Evolutionary conservation across 768 basidiomycete species (phyloP).

Genomic region (Podaxis rugospora): DNA sequence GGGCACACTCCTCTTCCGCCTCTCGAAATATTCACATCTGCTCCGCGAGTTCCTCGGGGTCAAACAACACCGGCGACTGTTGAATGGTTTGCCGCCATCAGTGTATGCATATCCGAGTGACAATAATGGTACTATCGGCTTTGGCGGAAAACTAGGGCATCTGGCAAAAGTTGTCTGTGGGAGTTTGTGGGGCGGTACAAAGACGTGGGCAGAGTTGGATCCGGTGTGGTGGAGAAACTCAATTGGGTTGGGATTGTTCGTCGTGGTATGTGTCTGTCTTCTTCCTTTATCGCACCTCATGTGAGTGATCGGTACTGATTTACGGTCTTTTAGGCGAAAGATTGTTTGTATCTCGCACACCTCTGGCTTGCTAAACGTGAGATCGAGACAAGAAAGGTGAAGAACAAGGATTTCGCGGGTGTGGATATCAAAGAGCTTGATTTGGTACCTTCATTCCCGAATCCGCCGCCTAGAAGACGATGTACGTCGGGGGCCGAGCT

Average conservation of each 20-base stretch:
- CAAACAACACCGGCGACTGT: conserved; percentile 5
- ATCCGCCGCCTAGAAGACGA: background rate
- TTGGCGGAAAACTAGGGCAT: conserved; percentile 20
- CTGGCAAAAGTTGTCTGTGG: conserved; percentile 35
- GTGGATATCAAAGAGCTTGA: conserved; percentile 67
- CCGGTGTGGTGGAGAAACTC: conserved; percentile 78
- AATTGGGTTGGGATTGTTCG: conserved; percentile 63
- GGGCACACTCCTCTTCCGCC: conserved; percentile 53
- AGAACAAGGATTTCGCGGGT: conserved; percentile 67
- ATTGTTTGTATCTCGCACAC: conserved; percentile 62
- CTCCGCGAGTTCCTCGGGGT: conserved; percentile 36
- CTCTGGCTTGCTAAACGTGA: conserved; percentile 70
- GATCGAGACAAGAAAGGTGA: conserved; percentile 62
- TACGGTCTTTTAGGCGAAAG: conserved; percentile 46
- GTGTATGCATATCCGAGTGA: conserved; percentile 13
- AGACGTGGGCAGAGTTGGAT: conserved; percentile 62
- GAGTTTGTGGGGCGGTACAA: conserved; percentile 51
- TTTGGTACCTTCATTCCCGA: conserved; percentile 24
- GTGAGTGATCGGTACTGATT: background rate
- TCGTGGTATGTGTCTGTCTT: conserved; percentile 41
- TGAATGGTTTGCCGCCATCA: conserved; percentile 14
- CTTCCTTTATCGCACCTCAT: background rate
- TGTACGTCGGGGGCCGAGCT: background rate
- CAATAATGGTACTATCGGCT: conserved; percentile 1
- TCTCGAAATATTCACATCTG: conserved; percentile 42